phyloP scores from a whole-genome alignment of 306 rosid genomes.

The Betula pendula region DNA sequence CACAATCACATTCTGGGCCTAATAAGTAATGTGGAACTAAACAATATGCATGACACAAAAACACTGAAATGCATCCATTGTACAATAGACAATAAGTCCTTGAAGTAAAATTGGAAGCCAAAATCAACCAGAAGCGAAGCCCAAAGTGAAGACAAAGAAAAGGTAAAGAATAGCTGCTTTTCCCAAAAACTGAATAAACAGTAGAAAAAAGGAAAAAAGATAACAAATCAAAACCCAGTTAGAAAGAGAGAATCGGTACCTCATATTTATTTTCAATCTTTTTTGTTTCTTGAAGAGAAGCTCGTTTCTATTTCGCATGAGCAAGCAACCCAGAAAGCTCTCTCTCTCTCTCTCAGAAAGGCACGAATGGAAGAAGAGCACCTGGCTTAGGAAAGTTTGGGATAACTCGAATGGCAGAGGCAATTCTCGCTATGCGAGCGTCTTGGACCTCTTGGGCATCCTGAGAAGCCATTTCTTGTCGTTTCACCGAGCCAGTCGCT shows the following conservation, averaged over 20 bases:
- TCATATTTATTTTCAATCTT: not conserved
- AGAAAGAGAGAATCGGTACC: not conserved
- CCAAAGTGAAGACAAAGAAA: not conserved
- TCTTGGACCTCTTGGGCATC: too few species aligned
- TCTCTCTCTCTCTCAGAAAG: constrained; percentile 3
- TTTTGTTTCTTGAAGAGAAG: not conserved
- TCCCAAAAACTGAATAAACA: not conserved
- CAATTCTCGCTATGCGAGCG: too few species aligned
- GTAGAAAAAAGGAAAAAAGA: not conserved
- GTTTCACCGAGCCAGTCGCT: too few species aligned
- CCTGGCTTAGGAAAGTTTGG: too few species aligned
- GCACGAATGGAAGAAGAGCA: too few species aligned
- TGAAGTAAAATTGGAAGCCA: not conserved
- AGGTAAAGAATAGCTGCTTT: not conserved
- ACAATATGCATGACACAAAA: not conserved
- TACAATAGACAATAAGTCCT: not conserved
- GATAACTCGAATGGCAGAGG: too few species aligned
- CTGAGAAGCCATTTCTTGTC: too few species aligned
- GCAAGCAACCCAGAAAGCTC: not conserved
- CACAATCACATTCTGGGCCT: not conserved
- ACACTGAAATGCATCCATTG: not conserved
- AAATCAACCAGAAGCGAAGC: not conserved
- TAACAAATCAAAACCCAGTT: not conserved
- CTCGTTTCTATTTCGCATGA: constrained; percentile 4
- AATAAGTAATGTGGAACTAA: not conserved